phyloP scores from a whole-genome alignment of 306 rosid genomes.

The Oemleria cerasiformis region DNA sequence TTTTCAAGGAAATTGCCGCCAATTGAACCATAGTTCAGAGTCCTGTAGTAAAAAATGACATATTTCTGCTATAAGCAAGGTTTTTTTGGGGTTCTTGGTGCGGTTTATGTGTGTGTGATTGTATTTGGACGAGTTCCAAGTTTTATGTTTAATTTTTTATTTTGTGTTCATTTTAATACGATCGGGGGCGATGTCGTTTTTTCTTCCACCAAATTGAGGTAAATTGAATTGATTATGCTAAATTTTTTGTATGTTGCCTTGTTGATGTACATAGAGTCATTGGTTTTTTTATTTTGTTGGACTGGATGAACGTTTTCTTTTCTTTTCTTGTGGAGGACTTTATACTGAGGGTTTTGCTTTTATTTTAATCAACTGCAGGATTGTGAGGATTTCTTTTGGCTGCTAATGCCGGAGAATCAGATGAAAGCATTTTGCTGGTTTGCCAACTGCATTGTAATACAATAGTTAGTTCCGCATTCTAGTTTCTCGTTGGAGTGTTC shows the following conservation, averaged over 20 bases:
- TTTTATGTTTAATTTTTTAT: not conserved
- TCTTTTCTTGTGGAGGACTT: not conserved
- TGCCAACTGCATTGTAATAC: not conserved
- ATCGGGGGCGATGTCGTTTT: constrained; percentile 6
- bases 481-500: constrained; percentile 17
- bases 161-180: constrained; percentile 8
- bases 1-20: constrained; percentile 12
- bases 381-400: not conserved
- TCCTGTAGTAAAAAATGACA: constrained; percentile 6
- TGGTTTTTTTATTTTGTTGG: constrained; percentile 20
- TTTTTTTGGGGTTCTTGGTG: constrained; percentile 10
- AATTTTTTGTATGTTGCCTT: not conserved
- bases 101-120: not conserved
- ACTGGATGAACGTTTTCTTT: not conserved
- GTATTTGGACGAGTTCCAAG: constrained; percentile 15
- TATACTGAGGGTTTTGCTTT: not conserved
- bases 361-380: constrained; percentile 22
- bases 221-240: constrained; percentile 10
- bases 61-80: not conserved
- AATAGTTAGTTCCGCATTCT: not conserved
- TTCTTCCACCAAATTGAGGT: constrained; percentile 6
- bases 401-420: constrained; percentile 7
- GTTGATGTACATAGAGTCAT: not conserved
- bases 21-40: constrained; percentile 7
- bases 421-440: not conserved